Base-by-base conservation (phyloP, 257 asterid species). In the Scutellaria galericulata region DNA sequence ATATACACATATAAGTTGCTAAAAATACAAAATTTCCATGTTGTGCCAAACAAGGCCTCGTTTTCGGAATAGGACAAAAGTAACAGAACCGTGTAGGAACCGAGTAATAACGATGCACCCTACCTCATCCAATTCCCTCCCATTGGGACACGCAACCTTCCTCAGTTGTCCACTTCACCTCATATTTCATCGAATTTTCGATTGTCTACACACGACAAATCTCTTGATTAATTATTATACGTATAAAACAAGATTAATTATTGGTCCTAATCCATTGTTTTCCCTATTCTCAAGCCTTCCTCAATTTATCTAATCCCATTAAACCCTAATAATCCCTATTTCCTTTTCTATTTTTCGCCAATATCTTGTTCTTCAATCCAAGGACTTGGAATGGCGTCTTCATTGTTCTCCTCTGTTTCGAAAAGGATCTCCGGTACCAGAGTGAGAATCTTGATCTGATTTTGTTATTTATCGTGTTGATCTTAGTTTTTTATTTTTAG, bases 131-230 rank as follows among this genome's bases (percentile, higher is more conserved):
- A 7, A 66, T 40, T n/a, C 56, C 71, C 9, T 7, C 69, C 63
- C 41, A 13, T 10, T 12, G 18, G 64, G 60, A 14, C 75, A 52
- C 2, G 37, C 27, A 74, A 41, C 74, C 79, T 55, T 57, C 84
- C 81, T 35, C 81, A 71, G 78, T 71, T 75, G 61, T 20, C 70
- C 58, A 67, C 71, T 68, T 69, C 44, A 51, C 84, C 78, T 67
- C 76, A 79, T 80, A 66, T 59, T 37, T 15, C 9, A 47, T 72
- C 78, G 69, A 47, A 74, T 22, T 37, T 51, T 4, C 37, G 56
- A 35, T 66, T 45, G n/a, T 2, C 37, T 3, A 3, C 0, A 31
- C 4, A 31, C 37, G 2, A 31, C 37, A 5, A 18, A 45, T 56
- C 14, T 31, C n/a, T 47, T 9, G 53, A 41, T 56, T 54, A 45